These are phyloP conservation scores for Leishmania martiniquensis DNA, from an alignment of 208 protist genomes.

Conservation along the genomic window DNA sequence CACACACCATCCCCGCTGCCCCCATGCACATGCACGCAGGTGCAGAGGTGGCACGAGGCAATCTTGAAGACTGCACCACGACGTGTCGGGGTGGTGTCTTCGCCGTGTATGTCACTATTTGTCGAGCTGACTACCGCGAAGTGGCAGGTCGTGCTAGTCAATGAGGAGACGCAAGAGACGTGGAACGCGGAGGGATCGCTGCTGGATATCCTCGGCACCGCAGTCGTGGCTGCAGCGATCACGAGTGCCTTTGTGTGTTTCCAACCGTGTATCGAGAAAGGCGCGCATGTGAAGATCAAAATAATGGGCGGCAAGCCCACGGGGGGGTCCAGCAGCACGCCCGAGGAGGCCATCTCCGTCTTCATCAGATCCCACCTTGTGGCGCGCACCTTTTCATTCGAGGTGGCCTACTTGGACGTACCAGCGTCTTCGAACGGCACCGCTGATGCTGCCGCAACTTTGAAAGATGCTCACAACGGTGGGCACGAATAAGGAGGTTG, in stretches of 20 bases:
- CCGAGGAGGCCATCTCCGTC: conserved; percentile 5
- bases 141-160: conserved; percentile 17
- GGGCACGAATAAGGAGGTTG: too few species aligned
- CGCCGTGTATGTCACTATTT: conserved; percentile 14
- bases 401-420: conserved; percentile 3
- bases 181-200: conserved; percentile 15
- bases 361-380: conserved; percentile 17
- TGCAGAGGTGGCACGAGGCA: conserved; percentile 12
- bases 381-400: conserved; percentile 14
- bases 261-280: conserved; percentile 20
- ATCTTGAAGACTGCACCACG: conserved; percentile 14
- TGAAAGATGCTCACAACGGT: background rate
- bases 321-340: conserved; percentile 8
- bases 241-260: conserved; percentile 10
- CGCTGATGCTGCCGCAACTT: background rate
- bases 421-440: background rate
- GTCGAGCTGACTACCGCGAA: conserved; percentile 5
- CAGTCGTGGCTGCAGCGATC: conserved; percentile 1
- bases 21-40: conserved; percentile 1
- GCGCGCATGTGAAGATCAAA: conserved; percentile 10
- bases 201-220: conserved; percentile 15
- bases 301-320: conserved; percentile 5
- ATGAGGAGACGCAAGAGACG: conserved; percentile 25
- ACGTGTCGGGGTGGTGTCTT: background rate
- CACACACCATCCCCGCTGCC: background rate